Evolutionary conservation across 768 basidiomycete genomes (phyloP), one percentile per base, ranked within the genome.

Genomic region (Amanita polypyramis): DNA sequence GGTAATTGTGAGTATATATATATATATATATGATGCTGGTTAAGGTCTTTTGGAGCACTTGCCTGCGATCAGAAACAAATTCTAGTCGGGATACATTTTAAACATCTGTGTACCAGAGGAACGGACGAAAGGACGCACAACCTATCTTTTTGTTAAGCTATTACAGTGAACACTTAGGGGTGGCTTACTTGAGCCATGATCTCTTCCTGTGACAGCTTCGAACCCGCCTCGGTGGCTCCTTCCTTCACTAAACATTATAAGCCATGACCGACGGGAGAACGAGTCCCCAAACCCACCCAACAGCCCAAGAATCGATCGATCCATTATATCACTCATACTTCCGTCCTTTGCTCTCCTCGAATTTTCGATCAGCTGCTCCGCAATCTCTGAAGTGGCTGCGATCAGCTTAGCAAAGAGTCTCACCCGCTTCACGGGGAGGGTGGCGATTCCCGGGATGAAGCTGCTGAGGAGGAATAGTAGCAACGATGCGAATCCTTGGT

Each of bases 231-330:
- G 6, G 51, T 45, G 10, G 50, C 53, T 47, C 66, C 65, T 0
- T 64, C 62, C 43, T 67, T 67, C 38, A 72, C 72, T 73, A 36
- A 19, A 17, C n/a, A n/a, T n/a, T n/a, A n/a, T n/a, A n/a, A n/a
- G n/a, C n/a, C n/a, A 25, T 34, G 20, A n/a, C 11, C 8, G 19
- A 19, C 4, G 30, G 12, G 5, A 14, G 19, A 45, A 30, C 40
- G 38, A 14, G 25, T 29, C 20, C 29, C 35, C n/a, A 45, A 21
- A 17, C 51, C 38, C 23, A 58, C 62, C 51, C 5, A 62, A 49
- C 7, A 60, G 48, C 5, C 56, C 61, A 44, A 62, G 56, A n/a
- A 63, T 52, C 0, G 60, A 62, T 29, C 53, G 57, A 19, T 57
- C 58, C 19, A 46, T 41, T 17, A 41, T 38, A 12, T 52, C 49